These are phyloP conservation scores for Silybum marianum DNA, from an alignment of 129 eudicot species.

Conservation along the genomic window DNA sequence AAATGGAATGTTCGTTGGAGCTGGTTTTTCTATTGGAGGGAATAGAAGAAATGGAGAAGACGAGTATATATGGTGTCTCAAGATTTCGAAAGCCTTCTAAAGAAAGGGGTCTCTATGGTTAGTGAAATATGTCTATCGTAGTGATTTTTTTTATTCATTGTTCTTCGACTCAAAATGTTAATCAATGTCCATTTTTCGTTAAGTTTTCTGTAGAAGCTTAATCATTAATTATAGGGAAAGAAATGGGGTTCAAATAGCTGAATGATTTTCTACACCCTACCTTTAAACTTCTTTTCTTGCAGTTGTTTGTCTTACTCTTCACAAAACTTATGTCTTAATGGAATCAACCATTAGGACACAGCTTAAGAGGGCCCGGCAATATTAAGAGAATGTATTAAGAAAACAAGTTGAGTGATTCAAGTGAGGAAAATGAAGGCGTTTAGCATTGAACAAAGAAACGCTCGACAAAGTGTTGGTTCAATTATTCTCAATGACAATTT, in stretches of 20 bases:
- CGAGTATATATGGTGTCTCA: constrained; percentile 4
- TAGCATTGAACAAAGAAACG: no score
- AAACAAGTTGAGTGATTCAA: no score
- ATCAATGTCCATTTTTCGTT: neutral
- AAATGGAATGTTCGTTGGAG: neutral
- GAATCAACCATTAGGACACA: neutral
- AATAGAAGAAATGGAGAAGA: constrained; percentile 12
- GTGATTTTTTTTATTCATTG: constrained; percentile 10
- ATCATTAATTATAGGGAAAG: neutral
- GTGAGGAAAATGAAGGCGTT: no score
- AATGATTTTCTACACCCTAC: neutral
- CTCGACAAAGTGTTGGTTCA: no score
- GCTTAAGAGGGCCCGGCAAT: neutral
- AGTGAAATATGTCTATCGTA: neutral
- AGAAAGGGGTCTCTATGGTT: constrained; percentile 10
- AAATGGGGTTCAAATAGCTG: neutral
- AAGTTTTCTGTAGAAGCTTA: neutral
- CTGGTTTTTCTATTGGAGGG: constrained; percentile 6
- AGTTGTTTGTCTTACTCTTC: neutral
- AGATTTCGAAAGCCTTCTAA: constrained; percentile 11
- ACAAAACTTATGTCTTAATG: neutral
- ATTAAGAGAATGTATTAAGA: no score
- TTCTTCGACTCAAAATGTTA: constrained; percentile 5
- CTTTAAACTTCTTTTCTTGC: neutral
- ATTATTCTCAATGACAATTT: no score